These are phyloP conservation scores for Dentipellis fragilis DNA, from an alignment of 768 basidiomycete species.

Conservation along the genomic window DNA sequence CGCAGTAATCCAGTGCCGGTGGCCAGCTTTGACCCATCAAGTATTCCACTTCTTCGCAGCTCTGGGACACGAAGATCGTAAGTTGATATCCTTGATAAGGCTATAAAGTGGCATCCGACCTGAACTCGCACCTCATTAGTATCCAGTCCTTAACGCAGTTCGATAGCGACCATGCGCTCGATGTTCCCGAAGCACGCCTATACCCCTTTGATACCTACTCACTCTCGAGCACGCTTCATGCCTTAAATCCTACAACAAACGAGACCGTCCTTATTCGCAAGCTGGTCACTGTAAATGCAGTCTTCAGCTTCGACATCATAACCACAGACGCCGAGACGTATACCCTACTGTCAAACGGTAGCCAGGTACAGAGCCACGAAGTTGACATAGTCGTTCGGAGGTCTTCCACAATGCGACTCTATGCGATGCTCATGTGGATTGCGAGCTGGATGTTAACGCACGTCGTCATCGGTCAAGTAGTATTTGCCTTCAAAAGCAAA, in stretches of 20 bases:
- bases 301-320: slow-evolving; percentile 36
- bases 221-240: slow-evolving; percentile 39
- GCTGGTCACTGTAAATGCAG: slow-evolving; percentile 31
- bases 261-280: slow-evolving; percentile 32
- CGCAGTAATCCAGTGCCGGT: slow-evolving; percentile 26
- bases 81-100: neutral
- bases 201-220: slow-evolving; percentile 51
- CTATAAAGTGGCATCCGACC: no score
- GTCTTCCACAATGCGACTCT: slow-evolving; percentile 34
- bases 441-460: slow-evolving; percentile 48
- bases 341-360: slow-evolving; percentile 15
- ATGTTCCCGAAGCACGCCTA: slow-evolving; percentile 41
- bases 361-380: slow-evolving; percentile 28
- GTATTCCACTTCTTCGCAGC: slow-evolving; percentile 32
- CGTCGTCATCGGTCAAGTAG: slow-evolving; percentile 34
- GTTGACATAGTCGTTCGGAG: slow-evolving; percentile 35
- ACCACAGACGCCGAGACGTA: slow-evolving; percentile 31
- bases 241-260: slow-evolving; percentile 22
- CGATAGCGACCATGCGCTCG: slow-evolving; percentile 44
- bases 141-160: slow-evolving; percentile 48
- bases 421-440: slow-evolving; percentile 35
- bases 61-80: slow-evolving; percentile 36
- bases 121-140: slow-evolving; percentile 18
- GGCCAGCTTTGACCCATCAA: slow-evolving; percentile 33
- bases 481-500: slow-evolving; percentile 29